Conservation (phyloP, 1,284 basidiomycete genomes). For the Trametes polyzona region DNA sequence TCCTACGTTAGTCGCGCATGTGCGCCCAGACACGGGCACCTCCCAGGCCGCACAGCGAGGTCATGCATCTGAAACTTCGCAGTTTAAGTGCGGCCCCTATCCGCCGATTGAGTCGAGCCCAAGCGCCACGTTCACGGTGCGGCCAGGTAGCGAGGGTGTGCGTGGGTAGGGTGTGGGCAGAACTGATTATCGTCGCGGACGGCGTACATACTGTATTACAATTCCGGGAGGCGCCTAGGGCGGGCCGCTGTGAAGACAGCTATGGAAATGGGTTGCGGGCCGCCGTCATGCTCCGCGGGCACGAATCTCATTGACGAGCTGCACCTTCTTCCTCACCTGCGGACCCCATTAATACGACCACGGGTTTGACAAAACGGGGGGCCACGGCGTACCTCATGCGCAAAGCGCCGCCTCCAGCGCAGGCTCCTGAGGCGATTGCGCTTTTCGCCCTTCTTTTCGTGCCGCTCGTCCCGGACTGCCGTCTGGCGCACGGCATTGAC, state of each 20-base stretch:
- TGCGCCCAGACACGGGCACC: conserved; percentile 6
- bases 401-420: conserved; percentile 70
- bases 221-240: conserved; percentile 3
- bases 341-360: conserved; percentile 22
- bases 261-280: conserved; percentile 10
- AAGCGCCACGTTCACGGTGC: conserved; percentile 12
- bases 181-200: conserved; percentile 20
- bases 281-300: conserved; percentile 45
- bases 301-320: conserved; percentile 54
- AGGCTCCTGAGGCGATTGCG: conserved; percentile 64
- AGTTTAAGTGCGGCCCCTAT: conserved; percentile 14
- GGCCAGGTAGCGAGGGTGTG: conserved; percentile 1
- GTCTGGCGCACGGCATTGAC: conserved; percentile 61
- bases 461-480: conserved; percentile 54
- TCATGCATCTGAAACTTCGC: conserved; percentile 26
- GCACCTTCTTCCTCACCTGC: conserved; percentile 65
- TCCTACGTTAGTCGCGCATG: conserved; percentile 1
- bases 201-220: conserved; percentile 23
- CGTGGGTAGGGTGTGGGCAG: not conserved
- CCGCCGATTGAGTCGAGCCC: conserved; percentile 5
- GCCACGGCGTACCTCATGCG: conserved; percentile 59
- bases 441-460: conserved; percentile 75
- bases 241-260: conserved; percentile 17
- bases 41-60: conserved; percentile 16
- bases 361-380: conserved; percentile 19